Conservation (phyloP, 192 early-diverging fungal genomes). For the Dissophora ornata region DNA sequence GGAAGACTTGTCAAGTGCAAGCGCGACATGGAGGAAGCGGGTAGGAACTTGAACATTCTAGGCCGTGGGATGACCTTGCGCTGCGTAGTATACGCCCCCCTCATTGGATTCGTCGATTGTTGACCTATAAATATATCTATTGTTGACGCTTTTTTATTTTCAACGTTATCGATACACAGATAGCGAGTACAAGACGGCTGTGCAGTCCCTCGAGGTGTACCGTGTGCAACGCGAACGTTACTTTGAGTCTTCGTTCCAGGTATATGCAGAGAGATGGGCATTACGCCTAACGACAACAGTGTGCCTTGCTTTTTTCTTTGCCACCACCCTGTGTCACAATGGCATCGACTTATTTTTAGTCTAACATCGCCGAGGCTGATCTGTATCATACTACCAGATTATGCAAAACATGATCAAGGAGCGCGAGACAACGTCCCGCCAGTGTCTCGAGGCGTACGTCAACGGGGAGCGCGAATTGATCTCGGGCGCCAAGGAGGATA, state of each 20-base stretch:
- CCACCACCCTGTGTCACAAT: too few relatives aligned
- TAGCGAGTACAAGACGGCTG: constrained; percentile 52
- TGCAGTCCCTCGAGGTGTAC: constrained; percentile 33
- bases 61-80: neutral
- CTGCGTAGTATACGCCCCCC: too few relatives aligned
- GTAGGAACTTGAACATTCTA: constrained; percentile 8
- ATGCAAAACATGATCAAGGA: constrained; percentile 51
- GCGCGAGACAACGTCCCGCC: constrained; percentile 21
- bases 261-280: constrained; percentile 13
- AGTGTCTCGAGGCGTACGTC: constrained; percentile 39
- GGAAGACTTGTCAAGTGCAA: constrained; percentile 45
- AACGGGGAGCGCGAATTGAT: constrained; percentile 26
- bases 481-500: neutral
- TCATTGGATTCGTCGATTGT: neutral
- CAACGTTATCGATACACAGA: constrained; percentile 16
- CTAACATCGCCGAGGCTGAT: too few relatives aligned
- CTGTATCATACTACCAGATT: too few relatives aligned
- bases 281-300: too few relatives aligned
- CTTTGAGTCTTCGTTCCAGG: constrained; percentile 34
- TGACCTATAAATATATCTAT: constrained; percentile 15
- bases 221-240: constrained; percentile 33
- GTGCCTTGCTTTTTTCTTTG: neutral
- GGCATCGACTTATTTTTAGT: too few relatives aligned
- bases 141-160: neutral
- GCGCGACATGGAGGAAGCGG: constrained; percentile 51